A percentile compares a stretch with the other conserved stretches of the same genome.
phyloP scores from a whole-genome alignment of 768 basidiomycete genomes.

The Termitomyces sp. region DNA sequence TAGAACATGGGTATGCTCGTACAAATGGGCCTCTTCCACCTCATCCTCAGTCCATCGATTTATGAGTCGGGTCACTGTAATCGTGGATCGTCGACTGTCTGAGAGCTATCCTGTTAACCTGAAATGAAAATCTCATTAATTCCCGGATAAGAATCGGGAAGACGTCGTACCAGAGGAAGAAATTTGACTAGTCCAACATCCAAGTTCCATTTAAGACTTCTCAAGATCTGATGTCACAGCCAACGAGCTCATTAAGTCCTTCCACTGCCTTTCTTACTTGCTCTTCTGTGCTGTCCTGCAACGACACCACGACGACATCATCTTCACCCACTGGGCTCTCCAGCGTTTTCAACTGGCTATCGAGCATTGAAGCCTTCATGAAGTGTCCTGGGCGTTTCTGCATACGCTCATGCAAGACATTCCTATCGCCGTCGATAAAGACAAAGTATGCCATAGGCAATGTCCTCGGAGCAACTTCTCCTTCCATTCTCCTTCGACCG shows the following conservation, averaged over 20 bases:
- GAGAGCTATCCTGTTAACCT: background rate
- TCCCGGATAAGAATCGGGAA: background rate
- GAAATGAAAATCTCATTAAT: background rate
- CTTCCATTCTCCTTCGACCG: constrained; percentile 31
- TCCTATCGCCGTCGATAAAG: constrained; percentile 62
- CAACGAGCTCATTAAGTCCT: constrained; percentile 28
- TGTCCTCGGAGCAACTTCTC: background rate
- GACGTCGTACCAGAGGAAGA: background rate
- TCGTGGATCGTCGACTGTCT: too few species aligned
- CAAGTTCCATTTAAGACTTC: background rate
- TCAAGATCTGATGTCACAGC: background rate
- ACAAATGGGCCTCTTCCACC: too few species aligned
- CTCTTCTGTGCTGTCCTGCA: constrained; percentile 48
- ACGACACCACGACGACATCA: constrained; percentile 60
- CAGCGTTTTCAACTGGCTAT: constrained; percentile 69
- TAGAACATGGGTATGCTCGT: too few species aligned
- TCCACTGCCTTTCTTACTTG: constrained; percentile 49
- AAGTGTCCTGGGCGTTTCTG: constrained; percentile 66
- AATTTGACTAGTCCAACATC: background rate
- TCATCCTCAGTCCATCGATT: too few species aligned
- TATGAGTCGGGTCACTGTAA: too few species aligned
- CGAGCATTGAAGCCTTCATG: constrained; percentile 81
- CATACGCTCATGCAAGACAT: constrained; percentile 63
- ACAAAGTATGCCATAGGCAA: constrained; percentile 71
- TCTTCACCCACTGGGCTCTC: constrained; percentile 68